Conservation (phyloP, 2,329 filamentous ascomycete genomes). For the Geosmithia putterillii region DNA sequence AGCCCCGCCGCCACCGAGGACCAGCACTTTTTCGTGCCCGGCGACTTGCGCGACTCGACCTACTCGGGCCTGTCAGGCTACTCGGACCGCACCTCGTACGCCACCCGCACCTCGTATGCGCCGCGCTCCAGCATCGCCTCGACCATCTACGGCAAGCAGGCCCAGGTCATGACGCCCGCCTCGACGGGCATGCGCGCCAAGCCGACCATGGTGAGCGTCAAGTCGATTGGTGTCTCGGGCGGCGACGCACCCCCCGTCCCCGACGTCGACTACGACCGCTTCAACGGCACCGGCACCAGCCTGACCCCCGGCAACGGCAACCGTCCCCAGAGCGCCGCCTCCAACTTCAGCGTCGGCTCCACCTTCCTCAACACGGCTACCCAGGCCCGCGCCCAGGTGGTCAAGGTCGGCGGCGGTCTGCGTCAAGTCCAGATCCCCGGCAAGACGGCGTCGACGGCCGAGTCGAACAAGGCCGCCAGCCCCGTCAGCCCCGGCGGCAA, state of each 20-base stretch:
- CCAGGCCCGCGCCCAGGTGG: conserved; percentile 44
- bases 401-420: conserved; percentile 40
- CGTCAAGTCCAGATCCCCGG: conserved; percentile 30
- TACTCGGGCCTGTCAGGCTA: conserved; percentile 65
- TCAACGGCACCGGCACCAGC: conserved; percentile 16
- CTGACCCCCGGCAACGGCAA: conserved; percentile 16
- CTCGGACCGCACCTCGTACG: conserved; percentile 49
- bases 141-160: conserved; percentile 87
- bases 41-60: conserved; percentile 80
- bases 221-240: conserved; percentile 46
- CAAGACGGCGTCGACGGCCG: conserved; percentile 20
- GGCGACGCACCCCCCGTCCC: conserved; percentile 60
- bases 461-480: neutral
- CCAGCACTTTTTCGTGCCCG: conserved; percentile 87
- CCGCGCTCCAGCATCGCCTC: conserved; percentile 71
- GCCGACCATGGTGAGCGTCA: conserved; percentile 87
- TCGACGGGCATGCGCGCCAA: conserved; percentile 71
- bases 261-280: conserved; percentile 53
- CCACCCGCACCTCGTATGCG: conserved; percentile 40
- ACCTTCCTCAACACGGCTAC: conserved; percentile 49
- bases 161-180: conserved; percentile 68
- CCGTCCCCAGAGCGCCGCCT: conserved; percentile 40
- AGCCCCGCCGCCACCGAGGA: conserved; percentile 49
- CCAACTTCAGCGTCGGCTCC: conserved; percentile 54
- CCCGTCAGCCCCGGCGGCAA: neutral